Evolutionary conservation across 106 monocot genomes (phyloP).

Genomic region (Acorus gramineus): DNA sequence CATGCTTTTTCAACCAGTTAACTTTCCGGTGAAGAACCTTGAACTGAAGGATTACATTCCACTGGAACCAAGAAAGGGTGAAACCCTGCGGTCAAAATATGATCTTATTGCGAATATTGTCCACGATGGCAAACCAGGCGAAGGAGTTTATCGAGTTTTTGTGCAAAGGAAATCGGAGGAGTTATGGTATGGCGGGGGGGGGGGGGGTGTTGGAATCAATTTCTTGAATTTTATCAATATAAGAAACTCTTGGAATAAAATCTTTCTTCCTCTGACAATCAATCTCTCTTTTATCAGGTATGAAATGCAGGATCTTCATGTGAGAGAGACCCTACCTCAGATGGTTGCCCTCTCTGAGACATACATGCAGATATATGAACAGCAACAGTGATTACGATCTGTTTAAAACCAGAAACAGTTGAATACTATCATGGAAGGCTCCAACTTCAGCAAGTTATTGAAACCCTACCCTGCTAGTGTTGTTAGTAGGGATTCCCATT

Average conservation of each 20-base stretch:
- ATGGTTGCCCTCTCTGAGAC: slow-evolving; percentile 97
- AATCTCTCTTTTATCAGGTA: slow-evolving; percentile 40
- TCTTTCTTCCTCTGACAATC: too few species aligned
- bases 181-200: slow-evolving; percentile 31
- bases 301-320: slow-evolving; percentile 98
- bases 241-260: too few species aligned
- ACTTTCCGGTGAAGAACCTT: slow-evolving; percentile 98
- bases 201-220: too few species aligned
- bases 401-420: too few species aligned
- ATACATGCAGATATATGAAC: slow-evolving; percentile 99
- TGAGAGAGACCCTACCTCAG: slow-evolving; percentile 94
- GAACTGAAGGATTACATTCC: slow-evolving; percentile 98
- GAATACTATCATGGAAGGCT: too few species aligned
- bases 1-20: slow-evolving; percentile 37
- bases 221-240: too few species aligned
- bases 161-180: slow-evolving; percentile 87
- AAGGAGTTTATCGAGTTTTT: slow-evolving; percentile 89
- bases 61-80: slow-evolving; percentile 17
- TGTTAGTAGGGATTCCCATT: too few species aligned
- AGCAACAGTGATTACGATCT: slow-evolving; percentile 37
- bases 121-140: slow-evolving; percentile 97
- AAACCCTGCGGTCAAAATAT: slow-evolving; percentile 80
- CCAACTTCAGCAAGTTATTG: too few species aligned
- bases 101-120: slow-evolving; percentile 98
- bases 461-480: too few species aligned